Conservation (phyloP, 345 rosid species). For the Eucalyptus urophylla region DNA sequence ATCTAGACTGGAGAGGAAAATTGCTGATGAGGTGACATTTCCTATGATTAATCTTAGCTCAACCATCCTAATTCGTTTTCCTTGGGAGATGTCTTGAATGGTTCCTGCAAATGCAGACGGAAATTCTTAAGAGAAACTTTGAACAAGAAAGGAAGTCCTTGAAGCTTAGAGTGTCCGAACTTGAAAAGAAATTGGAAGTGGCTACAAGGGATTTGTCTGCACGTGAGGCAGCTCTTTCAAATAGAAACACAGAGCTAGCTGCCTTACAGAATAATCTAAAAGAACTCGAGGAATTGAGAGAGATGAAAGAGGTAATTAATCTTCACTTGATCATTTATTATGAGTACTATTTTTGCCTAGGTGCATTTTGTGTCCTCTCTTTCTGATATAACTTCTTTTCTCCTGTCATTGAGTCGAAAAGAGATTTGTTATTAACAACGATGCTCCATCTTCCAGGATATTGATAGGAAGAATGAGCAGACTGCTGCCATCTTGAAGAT, state of each 20-base stretch:
- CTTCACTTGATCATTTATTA: neutral
- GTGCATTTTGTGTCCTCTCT: neutral
- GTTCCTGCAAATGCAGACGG: conserved; percentile 27
- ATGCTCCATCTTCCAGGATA: conserved; percentile 45
- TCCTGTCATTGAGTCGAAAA: neutral
- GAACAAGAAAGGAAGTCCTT: conserved; percentile 59
- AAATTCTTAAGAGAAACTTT: conserved; percentile 31
- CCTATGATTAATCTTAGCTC: neutral
- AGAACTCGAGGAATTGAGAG: conserved; percentile 87
- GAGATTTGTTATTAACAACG: neutral
- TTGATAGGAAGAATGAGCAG: conserved; percentile 93
- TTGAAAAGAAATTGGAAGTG: conserved; percentile 54
- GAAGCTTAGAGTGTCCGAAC: conserved; percentile 48
- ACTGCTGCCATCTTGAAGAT: conserved; percentile 93
- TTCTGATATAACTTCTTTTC: neutral
- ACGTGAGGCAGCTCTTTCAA: conserved; percentile 40
- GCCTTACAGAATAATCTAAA: conserved; percentile 54
- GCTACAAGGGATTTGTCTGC: conserved; percentile 35
- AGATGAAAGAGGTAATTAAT: conserved; percentile 77
- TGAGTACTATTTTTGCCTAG: neutral
- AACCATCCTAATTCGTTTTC: neutral
- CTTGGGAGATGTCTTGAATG: neutral
- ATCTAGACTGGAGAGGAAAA: conserved; percentile 43
- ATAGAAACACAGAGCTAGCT: conserved; percentile 36
- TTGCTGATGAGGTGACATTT: conserved; percentile 56